A percentile compares a stretch with the other conserved stretches of the same genome.
Conservation (phyloP, 306 rosid genomes). For the Casuarina cunninghamiana region DNA sequence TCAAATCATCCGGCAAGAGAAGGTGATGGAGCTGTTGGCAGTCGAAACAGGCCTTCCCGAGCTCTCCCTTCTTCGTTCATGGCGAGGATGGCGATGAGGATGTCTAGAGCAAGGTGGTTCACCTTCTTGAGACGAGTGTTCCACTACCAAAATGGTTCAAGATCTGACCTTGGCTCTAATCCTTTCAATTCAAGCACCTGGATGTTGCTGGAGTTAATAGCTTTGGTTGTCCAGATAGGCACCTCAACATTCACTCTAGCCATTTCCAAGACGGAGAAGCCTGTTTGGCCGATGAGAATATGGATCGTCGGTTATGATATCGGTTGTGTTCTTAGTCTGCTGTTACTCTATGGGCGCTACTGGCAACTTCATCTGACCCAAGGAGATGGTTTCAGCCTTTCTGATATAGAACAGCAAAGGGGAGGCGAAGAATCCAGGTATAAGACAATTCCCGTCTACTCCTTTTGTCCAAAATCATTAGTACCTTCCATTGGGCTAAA, state of each 20-base stretch:
- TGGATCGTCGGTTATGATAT: slow-evolving; percentile 88
- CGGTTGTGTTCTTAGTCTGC: slow-evolving; percentile 71
- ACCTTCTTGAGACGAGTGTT: slow-evolving; percentile 82
- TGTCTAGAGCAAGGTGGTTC: slow-evolving; percentile 96
- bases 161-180: slow-evolving; percentile 77
- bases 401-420: slow-evolving; percentile 76
- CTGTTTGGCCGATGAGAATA: slow-evolving; percentile 97
- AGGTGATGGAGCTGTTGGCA: slow-evolving; percentile 29
- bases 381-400: slow-evolving; percentile 52
- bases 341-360: slow-evolving; percentile 80
- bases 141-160: slow-evolving; percentile 91
- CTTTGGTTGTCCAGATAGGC: slow-evolving; percentile 65
- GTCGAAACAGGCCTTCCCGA: slow-evolving; percentile 43
- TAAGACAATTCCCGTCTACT: not conserved
- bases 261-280: slow-evolving; percentile 72
- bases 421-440: slow-evolving; percentile 81
- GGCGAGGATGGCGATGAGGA: slow-evolving; percentile 69
- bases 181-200: slow-evolving; percentile 88
- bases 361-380: slow-evolving; percentile 48
- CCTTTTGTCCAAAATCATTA: not conserved
- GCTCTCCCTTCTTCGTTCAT: slow-evolving; percentile 41
- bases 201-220: slow-evolving; percentile 77
- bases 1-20: slow-evolving; percentile 43
- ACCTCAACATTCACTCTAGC: slow-evolving; percentile 54
- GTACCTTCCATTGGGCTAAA: not conserved